Conservation (phyloP, 495 filamentous ascomycete species). For the Penicillium daleae region DNA sequence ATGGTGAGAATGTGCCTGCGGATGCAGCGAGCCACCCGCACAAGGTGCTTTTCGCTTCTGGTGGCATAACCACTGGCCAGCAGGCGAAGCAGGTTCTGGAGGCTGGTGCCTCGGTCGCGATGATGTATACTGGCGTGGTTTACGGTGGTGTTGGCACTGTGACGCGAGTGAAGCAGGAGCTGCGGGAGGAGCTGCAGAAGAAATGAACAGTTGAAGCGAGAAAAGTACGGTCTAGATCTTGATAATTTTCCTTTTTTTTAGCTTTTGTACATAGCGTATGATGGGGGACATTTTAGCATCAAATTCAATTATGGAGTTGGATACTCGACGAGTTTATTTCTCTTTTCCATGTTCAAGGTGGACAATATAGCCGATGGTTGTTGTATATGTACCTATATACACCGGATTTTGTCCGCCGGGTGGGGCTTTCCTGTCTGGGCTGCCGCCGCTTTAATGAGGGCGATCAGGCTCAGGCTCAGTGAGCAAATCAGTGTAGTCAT, state of each 20-base stretch:
- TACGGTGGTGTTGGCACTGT: conserved; percentile 87
- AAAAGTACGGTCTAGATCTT: conserved; percentile 15
- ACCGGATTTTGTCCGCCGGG: too few species aligned
- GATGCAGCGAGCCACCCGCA: conserved; percentile 37
- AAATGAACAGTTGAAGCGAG: conserved; percentile 18
- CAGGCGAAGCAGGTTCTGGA: conserved; percentile 79
- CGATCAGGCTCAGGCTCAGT: too few species aligned
- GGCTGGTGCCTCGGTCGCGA: conserved; percentile 84
- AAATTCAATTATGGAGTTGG: neutral
- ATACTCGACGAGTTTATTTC: neutral
- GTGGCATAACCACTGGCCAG: conserved; percentile 83
- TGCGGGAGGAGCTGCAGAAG: conserved; percentile 61
- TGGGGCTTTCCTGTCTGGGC: too few species aligned
- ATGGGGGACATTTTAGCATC: conserved; percentile 12
- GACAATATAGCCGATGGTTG: too few species aligned
- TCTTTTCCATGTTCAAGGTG: too few species aligned
- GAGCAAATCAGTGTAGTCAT: too few species aligned
- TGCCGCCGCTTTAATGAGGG: too few species aligned
- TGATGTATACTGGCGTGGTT: conserved; percentile 80
- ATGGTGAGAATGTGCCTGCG: conserved; percentile 18
- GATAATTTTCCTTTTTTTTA: conserved; percentile 9
- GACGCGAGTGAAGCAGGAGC: conserved; percentile 83
- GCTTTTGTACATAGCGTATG: conserved; percentile 32
- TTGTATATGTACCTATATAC: too few species aligned
- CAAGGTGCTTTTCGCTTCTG: conserved; percentile 90